phyloP scores from a whole-genome alignment of 306 rosid species.

The Biancaea sappan region DNA sequence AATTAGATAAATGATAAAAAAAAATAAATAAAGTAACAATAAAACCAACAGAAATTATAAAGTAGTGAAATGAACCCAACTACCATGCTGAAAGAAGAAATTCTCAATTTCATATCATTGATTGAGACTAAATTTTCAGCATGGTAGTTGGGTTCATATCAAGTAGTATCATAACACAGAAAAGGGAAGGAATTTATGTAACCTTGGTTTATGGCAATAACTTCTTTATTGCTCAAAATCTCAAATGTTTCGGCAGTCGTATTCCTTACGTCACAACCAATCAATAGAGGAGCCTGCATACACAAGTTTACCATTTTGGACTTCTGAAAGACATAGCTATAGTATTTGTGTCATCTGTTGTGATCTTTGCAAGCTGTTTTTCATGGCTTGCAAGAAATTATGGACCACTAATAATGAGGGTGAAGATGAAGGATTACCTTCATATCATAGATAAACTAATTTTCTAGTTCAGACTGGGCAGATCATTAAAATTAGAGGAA shows the following conservation, averaged over 20 bases:
- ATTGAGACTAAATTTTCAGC: too few species aligned
- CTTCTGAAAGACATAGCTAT: constrained; percentile 19
- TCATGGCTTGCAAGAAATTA: constrained; percentile 15
- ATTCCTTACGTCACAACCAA: constrained; percentile 87
- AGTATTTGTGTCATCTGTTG: neutral
- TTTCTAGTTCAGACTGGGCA: constrained; percentile 10
- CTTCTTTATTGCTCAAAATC: constrained; percentile 75
- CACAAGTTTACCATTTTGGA: constrained; percentile 31
- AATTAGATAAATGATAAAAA: constrained; percentile 5
- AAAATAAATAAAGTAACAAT: neutral
- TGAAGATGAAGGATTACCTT: neutral
- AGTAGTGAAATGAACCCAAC: too few species aligned
- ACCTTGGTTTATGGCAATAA: constrained; percentile 96
- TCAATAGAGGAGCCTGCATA: constrained; percentile 90
- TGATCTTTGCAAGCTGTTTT: constrained; percentile 19
- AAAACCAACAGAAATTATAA: constrained; percentile 4
- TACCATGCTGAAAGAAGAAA: too few species aligned
- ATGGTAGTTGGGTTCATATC: too few species aligned
- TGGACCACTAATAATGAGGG: constrained; percentile 2
- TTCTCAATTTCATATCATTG: too few species aligned
- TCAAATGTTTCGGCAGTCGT: constrained; percentile 70
- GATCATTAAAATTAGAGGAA: neutral
- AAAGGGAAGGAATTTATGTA: constrained; percentile 7
- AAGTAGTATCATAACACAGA: constrained; percentile 3
- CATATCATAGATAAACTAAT: constrained; percentile 12